phyloP scores from a whole-genome alignment of 2,329 filamentous ascomycete genomes.

The Sporothrix globosa region DNA sequence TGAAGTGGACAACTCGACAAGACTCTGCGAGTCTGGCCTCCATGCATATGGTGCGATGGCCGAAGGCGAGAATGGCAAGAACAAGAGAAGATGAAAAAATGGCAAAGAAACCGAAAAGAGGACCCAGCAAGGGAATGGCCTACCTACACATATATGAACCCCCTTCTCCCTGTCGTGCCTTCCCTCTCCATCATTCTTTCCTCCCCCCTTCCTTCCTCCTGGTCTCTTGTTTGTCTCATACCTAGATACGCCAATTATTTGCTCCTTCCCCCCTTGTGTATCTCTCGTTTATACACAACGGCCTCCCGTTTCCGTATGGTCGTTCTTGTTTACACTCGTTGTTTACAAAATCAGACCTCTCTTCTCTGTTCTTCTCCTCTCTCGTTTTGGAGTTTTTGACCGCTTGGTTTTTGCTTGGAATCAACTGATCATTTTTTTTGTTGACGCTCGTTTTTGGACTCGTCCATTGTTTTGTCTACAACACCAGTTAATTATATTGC shows the following conservation, averaged over 20 bases:
- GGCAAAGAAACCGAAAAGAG: background rate
- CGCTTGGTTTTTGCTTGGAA: constrained; percentile 22
- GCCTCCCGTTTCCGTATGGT: constrained; percentile 14
- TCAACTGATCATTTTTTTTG: background rate
- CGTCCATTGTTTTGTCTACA: constrained; percentile 12
- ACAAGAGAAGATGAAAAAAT: background rate
- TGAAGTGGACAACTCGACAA: background rate
- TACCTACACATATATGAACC: constrained; percentile 25
- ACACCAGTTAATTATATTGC: constrained; percentile 4
- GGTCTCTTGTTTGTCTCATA: background rate
- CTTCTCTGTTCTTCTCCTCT: constrained; percentile 14
- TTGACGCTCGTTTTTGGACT: background rate
- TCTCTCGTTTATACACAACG: constrained; percentile 27
- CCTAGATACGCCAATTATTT: constrained; percentile 4
- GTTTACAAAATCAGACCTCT: constrained; percentile 28
- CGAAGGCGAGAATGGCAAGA: background rate
- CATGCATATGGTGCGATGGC: background rate
- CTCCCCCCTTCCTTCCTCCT: constrained; percentile 16
- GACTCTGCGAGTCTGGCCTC: background rate
- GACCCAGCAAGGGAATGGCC: background rate
- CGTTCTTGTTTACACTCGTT: constrained; percentile 27
- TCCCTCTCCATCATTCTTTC: constrained; percentile 4
- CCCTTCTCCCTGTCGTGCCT: constrained; percentile 26
- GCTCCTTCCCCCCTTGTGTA: constrained; percentile 21
- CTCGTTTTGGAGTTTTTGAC: background rate